Evolutionary conservation across 306 rosid species (phyloP).

Genomic region (Oxytropis ochrocephala): DNA sequence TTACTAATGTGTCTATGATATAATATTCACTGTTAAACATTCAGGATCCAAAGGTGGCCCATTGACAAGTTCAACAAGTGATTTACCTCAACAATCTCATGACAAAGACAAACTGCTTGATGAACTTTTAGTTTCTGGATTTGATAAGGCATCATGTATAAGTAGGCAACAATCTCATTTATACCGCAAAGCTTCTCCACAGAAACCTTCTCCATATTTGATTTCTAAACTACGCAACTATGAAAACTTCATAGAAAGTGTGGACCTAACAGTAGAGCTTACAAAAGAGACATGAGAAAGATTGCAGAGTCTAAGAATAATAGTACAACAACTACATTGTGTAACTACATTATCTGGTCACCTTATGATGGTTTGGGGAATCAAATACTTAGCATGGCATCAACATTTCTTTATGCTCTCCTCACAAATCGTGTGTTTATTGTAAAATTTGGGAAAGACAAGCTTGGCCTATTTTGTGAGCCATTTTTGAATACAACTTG

Average conservation of each 20-base stretch:
- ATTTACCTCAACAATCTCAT: too few relatives aligned
- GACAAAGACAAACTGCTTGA: slow-evolving; percentile 40
- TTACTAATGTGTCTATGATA: not conserved
- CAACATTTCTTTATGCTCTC: slow-evolving; percentile 50
- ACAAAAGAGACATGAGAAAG: slow-evolving; percentile 22
- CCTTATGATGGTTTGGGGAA: slow-evolving; percentile 49
- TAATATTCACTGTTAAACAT: not conserved
- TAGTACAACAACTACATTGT: slow-evolving; percentile 2
- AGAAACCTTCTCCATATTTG: slow-evolving; percentile 44
- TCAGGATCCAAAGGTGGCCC: not conserved
- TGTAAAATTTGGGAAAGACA: slow-evolving; percentile 46
- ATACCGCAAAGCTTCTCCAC: slow-evolving; percentile 27
- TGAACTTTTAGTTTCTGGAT: slow-evolving; percentile 39
- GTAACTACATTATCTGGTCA: slow-evolving; percentile 50
- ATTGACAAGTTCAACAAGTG: too few relatives aligned
- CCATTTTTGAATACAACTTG: slow-evolving; percentile 53
- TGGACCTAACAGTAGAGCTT: slow-evolving; percentile 34
- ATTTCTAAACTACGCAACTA: slow-evolving; percentile 43
- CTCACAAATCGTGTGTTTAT: slow-evolving; percentile 46
- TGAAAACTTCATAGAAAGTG: slow-evolving; percentile 41
- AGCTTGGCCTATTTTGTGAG: slow-evolving; percentile 47
- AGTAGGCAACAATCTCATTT: slow-evolving; percentile 41
- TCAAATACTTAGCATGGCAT: slow-evolving; percentile 39
- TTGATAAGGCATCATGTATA: slow-evolving; percentile 41
- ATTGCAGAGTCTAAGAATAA: slow-evolving; percentile 15